phyloP scores from a whole-genome alignment of 139 green algal genomes.

The Coelastrella sp. region DNA sequence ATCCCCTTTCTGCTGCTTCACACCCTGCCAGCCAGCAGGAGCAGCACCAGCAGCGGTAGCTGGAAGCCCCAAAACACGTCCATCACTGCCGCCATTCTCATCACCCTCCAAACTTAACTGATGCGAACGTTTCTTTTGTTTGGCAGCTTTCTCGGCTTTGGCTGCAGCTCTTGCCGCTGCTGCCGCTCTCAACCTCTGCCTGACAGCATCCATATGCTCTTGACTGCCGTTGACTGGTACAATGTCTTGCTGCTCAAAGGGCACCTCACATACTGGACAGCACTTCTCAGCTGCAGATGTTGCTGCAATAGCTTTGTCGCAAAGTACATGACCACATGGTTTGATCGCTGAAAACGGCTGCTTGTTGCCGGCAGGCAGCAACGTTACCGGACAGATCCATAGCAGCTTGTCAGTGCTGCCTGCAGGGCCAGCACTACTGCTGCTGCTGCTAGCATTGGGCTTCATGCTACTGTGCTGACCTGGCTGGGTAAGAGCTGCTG shows the following conservation, averaged over 20 bases:
- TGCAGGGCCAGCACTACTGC: background rate
- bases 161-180: constrained; percentile 19
- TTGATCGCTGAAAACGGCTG: constrained; percentile 9
- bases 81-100: background rate
- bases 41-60: background rate
- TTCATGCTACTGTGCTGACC: no score
- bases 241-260: background rate
- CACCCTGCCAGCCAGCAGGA: background rate
- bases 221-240: constrained; percentile 18
- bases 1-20: background rate
- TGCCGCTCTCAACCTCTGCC: background rate
- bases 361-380: background rate
- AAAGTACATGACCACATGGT: constrained; percentile 26
- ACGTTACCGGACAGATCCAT: constrained; percentile 35
- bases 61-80: background rate
- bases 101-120: background rate
- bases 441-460: no score
- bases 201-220: constrained; percentile 22
- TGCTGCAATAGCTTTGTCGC: constrained; percentile 12
- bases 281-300: background rate
- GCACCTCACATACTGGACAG: constrained; percentile 16
- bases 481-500: no score
- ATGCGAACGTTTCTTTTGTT: background rate
- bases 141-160: background rate
- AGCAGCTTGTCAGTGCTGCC: background rate